Evolutionary conservation across 352 stramenopile species (phyloP), one percentile per base, ranked within the genome.

Genomic region (Pythium angustatum): DNA sequence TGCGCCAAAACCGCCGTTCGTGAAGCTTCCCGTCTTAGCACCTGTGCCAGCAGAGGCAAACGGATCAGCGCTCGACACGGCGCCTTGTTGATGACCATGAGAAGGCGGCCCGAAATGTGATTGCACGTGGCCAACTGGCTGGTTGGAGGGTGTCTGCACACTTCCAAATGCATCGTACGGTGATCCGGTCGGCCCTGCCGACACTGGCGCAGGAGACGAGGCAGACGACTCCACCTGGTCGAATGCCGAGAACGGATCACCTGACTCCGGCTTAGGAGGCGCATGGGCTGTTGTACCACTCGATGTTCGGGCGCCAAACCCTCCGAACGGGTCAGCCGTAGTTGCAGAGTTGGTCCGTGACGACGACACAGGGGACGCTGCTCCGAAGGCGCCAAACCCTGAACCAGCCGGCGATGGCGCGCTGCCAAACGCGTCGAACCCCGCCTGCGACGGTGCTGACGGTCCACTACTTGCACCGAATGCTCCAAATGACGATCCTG

Each of bases 221-320:
- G 21, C 15, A 33, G 36, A 43, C 30, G 54, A 28, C 57, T 77
- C 77, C 36, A 88, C 74, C 17, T 47, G 68, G 51, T 90, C 79
- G 55, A 93, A 93, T 38, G 83, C 85, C 26, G 78, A 41, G 26
- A 75, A 75, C 22, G 64, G 64, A 57, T 75, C 68, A 19, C 43
- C 48, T 41, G 63, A 6, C 0, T 34, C 19, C 30, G 43, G 2
- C 41, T 71, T 66, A 15, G 66, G 38, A 54, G 40, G 62, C 48
- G 68, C 59, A 17, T 40, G 40, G 3, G 33, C 47, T 12, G 62
- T 68, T 10, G 22, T 61, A 10, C 58, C 62, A 60, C 61, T 73
- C n/a, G 33, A 51, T 12, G 61, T 70, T 43, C 56, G 66, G 0
- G 66, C 26, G 34, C 62, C 54, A 45, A 70, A 70, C 4, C 53